phyloP scores from a whole-genome alignment of 2,329 filamentous ascomycete species.

The Hypoxylon sp. region DNA sequence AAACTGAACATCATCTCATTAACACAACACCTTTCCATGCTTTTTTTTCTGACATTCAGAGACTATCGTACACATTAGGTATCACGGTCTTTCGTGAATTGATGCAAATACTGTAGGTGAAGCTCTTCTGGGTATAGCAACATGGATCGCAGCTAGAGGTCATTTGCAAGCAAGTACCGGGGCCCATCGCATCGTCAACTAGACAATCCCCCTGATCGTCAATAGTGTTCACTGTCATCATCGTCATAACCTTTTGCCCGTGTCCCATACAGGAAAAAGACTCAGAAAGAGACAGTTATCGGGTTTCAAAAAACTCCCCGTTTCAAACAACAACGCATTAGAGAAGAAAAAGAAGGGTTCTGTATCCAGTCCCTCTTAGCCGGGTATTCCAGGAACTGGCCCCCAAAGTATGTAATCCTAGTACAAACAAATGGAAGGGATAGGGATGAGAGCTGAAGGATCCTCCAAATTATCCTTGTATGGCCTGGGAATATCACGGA shows the following conservation, averaged over 20 bases:
- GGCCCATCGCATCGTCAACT: background rate
- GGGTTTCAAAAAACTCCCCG: background rate
- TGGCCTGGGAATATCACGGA: background rate
- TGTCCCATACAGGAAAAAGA: constrained; percentile 1
- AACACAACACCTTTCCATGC: background rate
- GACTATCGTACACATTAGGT: background rate
- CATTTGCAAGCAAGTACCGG: background rate
- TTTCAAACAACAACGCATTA: constrained; percentile 9
- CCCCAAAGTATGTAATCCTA: constrained; percentile 20
- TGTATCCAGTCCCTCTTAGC: constrained; percentile 25
- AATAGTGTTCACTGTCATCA: background rate
- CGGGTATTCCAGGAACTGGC: constrained; percentile 20
- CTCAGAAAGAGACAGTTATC: background rate
- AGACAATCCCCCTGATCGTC: background rate
- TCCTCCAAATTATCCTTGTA: constrained; percentile 7
- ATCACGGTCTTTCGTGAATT: background rate
- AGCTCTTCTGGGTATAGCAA: background rate
- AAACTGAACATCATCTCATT: background rate
- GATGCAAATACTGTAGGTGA: background rate
- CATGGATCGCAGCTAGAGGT: background rate
- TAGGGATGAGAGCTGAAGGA: constrained; percentile 2
- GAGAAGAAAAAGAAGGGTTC: background rate
- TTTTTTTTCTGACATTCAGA: background rate
- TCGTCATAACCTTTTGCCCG: background rate
- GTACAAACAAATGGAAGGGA: constrained; percentile 23